phyloP scores from a whole-genome alignment of 768 basidiomycete species.

The Macrocybe gigantea region DNA sequence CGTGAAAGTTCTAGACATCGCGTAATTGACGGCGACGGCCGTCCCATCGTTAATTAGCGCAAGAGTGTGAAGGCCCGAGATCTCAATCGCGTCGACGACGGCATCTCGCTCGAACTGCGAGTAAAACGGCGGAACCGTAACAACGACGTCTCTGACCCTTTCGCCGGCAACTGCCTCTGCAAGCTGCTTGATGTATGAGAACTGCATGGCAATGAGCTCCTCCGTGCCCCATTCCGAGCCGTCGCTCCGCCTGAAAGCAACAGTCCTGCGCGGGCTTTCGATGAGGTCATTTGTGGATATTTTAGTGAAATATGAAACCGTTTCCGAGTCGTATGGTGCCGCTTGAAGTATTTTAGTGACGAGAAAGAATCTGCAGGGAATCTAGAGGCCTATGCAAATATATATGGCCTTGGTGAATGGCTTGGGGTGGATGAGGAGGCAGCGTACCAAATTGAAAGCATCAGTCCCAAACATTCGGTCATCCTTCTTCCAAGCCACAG shows the following conservation, averaged over 20 bases:
- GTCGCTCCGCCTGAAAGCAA: slow-evolving; percentile 53
- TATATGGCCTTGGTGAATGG: neutral
- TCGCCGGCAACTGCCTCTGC: slow-evolving; percentile 76
- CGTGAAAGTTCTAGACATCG: slow-evolving; percentile 90
- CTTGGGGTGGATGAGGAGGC: neutral
- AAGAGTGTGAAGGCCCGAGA: slow-evolving; percentile 79
- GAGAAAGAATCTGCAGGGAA: slow-evolving; percentile 87
- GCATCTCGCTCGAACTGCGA: slow-evolving; percentile 90
- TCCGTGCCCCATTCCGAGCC: slow-evolving; percentile 76
- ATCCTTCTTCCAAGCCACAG: slow-evolving; percentile 87
- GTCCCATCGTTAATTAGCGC: slow-evolving; percentile 90
- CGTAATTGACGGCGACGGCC: slow-evolving; percentile 95
- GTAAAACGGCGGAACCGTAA: slow-evolving; percentile 90
- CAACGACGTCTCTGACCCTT: slow-evolving; percentile 74
- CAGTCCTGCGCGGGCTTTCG: slow-evolving; percentile 55
- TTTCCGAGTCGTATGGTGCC: slow-evolving; percentile 52
- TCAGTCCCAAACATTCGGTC: slow-evolving; percentile 89
- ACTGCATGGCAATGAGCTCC: slow-evolving; percentile 91
- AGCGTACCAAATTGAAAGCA: slow-evolving; percentile 79
- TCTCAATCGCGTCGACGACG: slow-evolving; percentile 86
- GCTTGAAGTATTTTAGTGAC: slow-evolving; percentile 82
- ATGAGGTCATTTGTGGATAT: slow-evolving; percentile 49
- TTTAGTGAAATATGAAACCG: slow-evolving; percentile 50
- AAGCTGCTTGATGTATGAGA: slow-evolving; percentile 83
- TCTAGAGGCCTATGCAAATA: slow-evolving; percentile 65